Evolutionary conservation across 2,329 filamentous ascomycete genomes (phyloP).

Genomic region (Scleromitrula shiraiana): DNA sequence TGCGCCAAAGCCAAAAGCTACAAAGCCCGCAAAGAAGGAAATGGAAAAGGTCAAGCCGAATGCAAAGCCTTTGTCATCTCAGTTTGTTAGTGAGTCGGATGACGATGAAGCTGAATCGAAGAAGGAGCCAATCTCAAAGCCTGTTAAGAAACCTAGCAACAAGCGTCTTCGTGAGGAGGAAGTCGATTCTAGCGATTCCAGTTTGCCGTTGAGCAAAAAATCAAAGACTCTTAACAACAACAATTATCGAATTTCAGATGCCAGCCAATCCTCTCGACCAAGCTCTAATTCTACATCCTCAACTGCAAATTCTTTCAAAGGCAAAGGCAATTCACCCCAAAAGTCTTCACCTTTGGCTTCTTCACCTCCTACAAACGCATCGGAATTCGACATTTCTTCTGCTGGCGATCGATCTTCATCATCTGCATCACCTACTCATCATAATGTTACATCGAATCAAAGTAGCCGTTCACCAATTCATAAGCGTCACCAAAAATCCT

Average conservation of each 20-base stretch:
- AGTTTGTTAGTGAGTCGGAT: slow-evolving; percentile 29
- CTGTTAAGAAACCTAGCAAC: slow-evolving; percentile 31
- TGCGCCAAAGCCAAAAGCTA: too few relatives aligned
- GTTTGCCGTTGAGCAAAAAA: slow-evolving; percentile 27
- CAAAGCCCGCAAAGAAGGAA: slow-evolving; percentile 13
- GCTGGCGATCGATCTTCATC: slow-evolving; percentile 20
- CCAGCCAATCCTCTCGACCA: slow-evolving; percentile 39
- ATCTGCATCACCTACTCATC: slow-evolving; percentile 21
- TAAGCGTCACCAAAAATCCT: slow-evolving; percentile 29
- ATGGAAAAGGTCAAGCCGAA: slow-evolving; percentile 6
- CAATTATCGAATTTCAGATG: slow-evolving; percentile 40
- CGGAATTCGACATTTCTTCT: slow-evolving; percentile 44
- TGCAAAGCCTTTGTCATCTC: slow-evolving; percentile 21
- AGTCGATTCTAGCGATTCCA: slow-evolving; percentile 23
- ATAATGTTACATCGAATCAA: slow-evolving; percentile 11
- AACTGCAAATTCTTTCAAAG: slow-evolving; percentile 29
- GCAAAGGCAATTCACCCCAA: slow-evolving; percentile 47
- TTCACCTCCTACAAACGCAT: slow-evolving; percentile 57
- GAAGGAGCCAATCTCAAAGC: slow-evolving; percentile 24
- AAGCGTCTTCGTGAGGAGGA: slow-evolving; percentile 46
- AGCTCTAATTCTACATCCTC: slow-evolving; percentile 33
- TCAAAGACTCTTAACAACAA: slow-evolving; percentile 24
- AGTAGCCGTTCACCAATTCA: slow-evolving; percentile 24
- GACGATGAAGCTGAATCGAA: slow-evolving; percentile 20
- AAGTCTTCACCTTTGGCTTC: slow-evolving; percentile 60